Percentiles rank a stretch among this genome's conserved stretches.
These are phyloP conservation scores for Starmerella davenportii DNA, from an alignment of 805 yeast species.

Conservation along the genomic window DNA sequence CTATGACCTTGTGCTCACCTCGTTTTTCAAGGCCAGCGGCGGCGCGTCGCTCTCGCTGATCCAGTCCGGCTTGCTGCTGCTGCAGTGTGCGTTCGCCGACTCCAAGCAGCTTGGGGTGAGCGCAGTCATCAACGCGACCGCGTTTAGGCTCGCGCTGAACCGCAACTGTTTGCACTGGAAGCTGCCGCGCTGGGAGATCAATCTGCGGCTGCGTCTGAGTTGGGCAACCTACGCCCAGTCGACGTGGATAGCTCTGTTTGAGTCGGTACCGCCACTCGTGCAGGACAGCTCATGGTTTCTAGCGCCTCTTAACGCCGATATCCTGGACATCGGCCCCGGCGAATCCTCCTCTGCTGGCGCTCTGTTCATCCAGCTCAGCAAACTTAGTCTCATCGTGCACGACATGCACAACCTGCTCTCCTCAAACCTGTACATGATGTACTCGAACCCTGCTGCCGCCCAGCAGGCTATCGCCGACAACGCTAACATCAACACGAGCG, in stretches of 20 bases:
- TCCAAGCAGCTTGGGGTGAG: constrained; percentile 69
- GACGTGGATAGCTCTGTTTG: constrained; percentile 72
- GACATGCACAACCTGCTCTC: constrained; percentile 24
- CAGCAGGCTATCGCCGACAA: constrained; percentile 11
- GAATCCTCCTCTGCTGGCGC: constrained; percentile 13
- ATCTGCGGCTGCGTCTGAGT: constrained; percentile 67
- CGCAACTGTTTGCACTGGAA: constrained; percentile 85
- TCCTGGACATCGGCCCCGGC: constrained; percentile 20
- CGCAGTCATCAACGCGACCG: constrained; percentile 69
- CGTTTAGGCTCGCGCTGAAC: constrained; percentile 83
- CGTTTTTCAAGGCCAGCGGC: constrained; percentile 55
- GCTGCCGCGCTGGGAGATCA: constrained; percentile 88
- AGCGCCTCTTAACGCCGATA: constrained; percentile 11
- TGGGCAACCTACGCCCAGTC: constrained; percentile 94
- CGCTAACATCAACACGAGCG: constrained; percentile 7
- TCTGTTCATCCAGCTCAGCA: constrained; percentile 22
- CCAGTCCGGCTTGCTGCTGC: constrained; percentile 28
- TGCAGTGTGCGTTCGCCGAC: constrained; percentile 33
- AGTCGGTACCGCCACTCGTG: constrained; percentile 71
- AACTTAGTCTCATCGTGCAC: constrained; percentile 21
- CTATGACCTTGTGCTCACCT: constrained; percentile 45
- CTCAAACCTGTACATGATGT: constrained; percentile 10
- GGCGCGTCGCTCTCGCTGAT: constrained; percentile 73
- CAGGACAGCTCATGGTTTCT: constrained; percentile 63
- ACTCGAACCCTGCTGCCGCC: constrained; percentile 10